These are phyloP conservation scores for Didymella keratinophila DNA, from an alignment of 2,329 filamentous ascomycete genomes.

Conservation along the genomic window DNA sequence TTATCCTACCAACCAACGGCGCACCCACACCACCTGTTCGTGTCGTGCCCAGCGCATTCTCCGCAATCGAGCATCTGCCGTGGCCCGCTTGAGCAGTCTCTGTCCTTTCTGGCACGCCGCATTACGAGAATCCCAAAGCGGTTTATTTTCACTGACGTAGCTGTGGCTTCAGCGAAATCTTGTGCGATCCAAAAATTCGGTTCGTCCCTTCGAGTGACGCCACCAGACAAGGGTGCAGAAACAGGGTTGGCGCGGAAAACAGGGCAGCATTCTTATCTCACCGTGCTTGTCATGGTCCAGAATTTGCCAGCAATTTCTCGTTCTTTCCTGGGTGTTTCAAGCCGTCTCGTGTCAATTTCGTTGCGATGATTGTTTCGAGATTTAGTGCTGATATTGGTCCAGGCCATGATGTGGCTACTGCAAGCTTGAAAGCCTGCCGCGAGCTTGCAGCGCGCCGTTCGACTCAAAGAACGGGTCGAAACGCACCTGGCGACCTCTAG, in stretches of 20 bases:
- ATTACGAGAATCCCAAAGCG: slow-evolving; percentile 12
- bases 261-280: slow-evolving; percentile 14
- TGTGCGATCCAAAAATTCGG: slow-evolving; percentile 8
- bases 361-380: background rate
- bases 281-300: slow-evolving; percentile 13
- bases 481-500: slow-evolving; percentile 6
- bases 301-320: background rate
- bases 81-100: slow-evolving; percentile 12
- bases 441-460: slow-evolving; percentile 12
- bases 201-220: slow-evolving; percentile 11
- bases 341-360: slow-evolving; percentile 5
- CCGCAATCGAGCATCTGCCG: slow-evolving; percentile 13
- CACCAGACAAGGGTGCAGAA: slow-evolving; percentile 17
- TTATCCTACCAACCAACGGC: slow-evolving; percentile 16
- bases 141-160: slow-evolving; percentile 15
- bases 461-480: slow-evolving; percentile 7
- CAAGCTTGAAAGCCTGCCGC: slow-evolving; percentile 2
- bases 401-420: slow-evolving; percentile 9
- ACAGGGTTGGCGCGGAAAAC: slow-evolving; percentile 18
- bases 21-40: slow-evolving; percentile 5
- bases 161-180: slow-evolving; percentile 3
- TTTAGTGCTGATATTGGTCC: slow-evolving; percentile 4
- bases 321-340: background rate
- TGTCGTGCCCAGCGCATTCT: slow-evolving; percentile 5
- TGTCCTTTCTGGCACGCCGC: slow-evolving; percentile 10